Evolutionary conservation across 2,329 filamentous ascomycete species (phyloP), one percentile per base, ranked within the genome.

Genomic region (Pseudopyrenochaeta lycopersici): DNA sequence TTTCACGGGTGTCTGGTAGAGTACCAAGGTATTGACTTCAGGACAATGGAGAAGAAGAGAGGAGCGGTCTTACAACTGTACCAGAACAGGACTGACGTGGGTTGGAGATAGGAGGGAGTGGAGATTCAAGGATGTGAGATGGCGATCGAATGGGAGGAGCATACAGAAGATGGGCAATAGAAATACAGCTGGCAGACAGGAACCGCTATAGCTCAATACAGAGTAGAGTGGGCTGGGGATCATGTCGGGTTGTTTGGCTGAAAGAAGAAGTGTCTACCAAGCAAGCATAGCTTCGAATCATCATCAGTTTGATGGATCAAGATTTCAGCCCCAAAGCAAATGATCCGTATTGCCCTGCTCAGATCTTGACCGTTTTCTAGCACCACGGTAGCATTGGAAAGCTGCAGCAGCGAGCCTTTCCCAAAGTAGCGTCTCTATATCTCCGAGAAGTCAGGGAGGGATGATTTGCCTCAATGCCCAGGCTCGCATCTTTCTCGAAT

Each of bases 371-470:
- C 71, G 66, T 73, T 70, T 65, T 73, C 71, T 73, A 76, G 74
- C 74, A 76, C 73, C 70, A 76, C 70, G 72, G 75, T 79, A 75
- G 74, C 74, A 78, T 77, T 77, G 76, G 76, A 68, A 75, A 75
- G 76, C 76, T 79, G 77, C 78, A 79, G 76, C 68, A 73, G 73
- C 75, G 72, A 74, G 62, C 72, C 70, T 74, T 72, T 71, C 76
- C 75, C 63, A 73, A 78, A 73, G 58, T 60, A 71, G 76, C 58
- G 60, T 66, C 63, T 73, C 66, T 77, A 77, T 73, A 73, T 75
- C 71, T 72, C 73, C 73, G 72, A 67, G 52, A 74, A 59, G 73
- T 64, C 69, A 77, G 72, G 71, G 72, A 74, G 69, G 63, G 58
- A 58, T 60, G 65, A 66, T 71, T 63, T 73, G 70, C 70, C 60